Percentiles rank a stretch among this genome's conserved stretches.
Conservation (phyloP, 139 green algal species). For the Coelastrella sp. region DNA sequence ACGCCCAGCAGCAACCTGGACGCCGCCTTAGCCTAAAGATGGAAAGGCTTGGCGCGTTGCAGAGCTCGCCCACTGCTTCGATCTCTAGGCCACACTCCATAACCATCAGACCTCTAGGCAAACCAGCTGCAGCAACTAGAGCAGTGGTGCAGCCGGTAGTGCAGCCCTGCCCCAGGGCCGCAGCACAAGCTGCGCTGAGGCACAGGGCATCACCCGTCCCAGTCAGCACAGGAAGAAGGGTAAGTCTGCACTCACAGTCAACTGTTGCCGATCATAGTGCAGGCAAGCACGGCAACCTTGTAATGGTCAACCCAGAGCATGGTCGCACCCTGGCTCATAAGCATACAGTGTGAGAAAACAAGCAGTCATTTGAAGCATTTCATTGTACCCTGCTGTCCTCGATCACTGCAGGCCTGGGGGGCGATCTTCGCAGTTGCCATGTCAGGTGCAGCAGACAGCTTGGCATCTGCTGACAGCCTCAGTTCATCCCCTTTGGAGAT, state of each 20-base stretch:
- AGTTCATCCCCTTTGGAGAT: constrained; percentile 14
- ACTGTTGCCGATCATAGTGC: too few relatives aligned
- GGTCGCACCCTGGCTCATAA: too few relatives aligned
- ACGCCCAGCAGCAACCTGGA: constrained; percentile 20
- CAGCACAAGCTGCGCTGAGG: constrained; percentile 7
- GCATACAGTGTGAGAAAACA: too few relatives aligned
- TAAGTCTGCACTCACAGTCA: neutral
- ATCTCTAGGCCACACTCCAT: constrained; percentile 8
- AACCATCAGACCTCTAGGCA: neutral
- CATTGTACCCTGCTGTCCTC: too few relatives aligned
- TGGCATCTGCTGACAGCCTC: constrained; percentile 14
- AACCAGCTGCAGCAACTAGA: neutral
- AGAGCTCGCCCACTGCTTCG: constrained; percentile 41
- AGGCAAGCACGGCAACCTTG: too few relatives aligned
- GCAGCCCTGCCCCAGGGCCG: constrained; percentile 11
- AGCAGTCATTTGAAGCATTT: too few relatives aligned
- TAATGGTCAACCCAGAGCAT: too few relatives aligned
- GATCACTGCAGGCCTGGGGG: constrained; percentile 5
- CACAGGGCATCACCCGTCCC: neutral
- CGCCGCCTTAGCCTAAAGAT: constrained; percentile 46
- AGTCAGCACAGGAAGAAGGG: neutral
- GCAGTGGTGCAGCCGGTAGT: neutral
- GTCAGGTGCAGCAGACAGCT: constrained; percentile 32
- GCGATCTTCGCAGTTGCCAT: constrained; percentile 32
- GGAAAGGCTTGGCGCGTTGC: constrained; percentile 45